Percentiles rank a stretch among this genome's conserved stretches.
Evolutionary conservation across 1,139 yeast species (phyloP).

Genomic region (Pichia kudriavzevii): DNA sequence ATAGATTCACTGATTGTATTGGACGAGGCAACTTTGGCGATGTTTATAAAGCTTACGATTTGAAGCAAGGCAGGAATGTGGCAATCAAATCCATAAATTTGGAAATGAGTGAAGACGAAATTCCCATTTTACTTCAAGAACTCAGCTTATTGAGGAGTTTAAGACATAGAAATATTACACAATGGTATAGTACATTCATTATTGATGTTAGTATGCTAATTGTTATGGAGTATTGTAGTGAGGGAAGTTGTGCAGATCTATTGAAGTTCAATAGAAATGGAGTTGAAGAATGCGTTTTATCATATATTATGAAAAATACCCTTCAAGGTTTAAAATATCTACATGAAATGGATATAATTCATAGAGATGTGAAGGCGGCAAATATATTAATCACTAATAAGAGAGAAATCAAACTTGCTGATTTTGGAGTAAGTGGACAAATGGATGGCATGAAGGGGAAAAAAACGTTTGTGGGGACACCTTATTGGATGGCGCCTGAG

Average conservation of each 20-base stretch:
- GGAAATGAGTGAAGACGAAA: slow-evolving; percentile 69
- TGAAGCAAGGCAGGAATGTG: slow-evolving; percentile 31
- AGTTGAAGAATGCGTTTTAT: slow-evolving; percentile 50
- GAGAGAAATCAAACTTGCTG: slow-evolving; percentile 69
- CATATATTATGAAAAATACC: slow-evolving; percentile 53
- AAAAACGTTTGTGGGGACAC: slow-evolving; percentile 81
- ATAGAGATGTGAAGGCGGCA: slow-evolving; percentile 80
- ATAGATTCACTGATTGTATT: slow-evolving; percentile 44
- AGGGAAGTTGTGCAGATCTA: slow-evolving; percentile 81
- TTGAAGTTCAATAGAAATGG: slow-evolving; percentile 40
- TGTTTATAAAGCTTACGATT: slow-evolving; percentile 54
- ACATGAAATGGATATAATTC: slow-evolving; percentile 69
- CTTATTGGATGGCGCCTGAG: slow-evolving; percentile 95
- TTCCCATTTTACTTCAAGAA: slow-evolving; percentile 62
- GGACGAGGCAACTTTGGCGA: slow-evolving; percentile 88
- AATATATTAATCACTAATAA: slow-evolving; percentile 58
- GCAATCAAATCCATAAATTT: slow-evolving; percentile 77
- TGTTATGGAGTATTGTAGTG: slow-evolving; percentile 89
- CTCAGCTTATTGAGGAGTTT: slow-evolving; percentile 63
- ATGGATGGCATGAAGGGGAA: slow-evolving; percentile 52
- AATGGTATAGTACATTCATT: slow-evolving; percentile 56
- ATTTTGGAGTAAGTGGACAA: slow-evolving; percentile 84
- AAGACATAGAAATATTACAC: slow-evolving; percentile 56
- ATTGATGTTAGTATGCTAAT: slow-evolving; percentile 70
- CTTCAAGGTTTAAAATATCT: slow-evolving; percentile 61